Percentiles rank a stretch among this genome's conserved stretches.
Conservation (phyloP, 1,139 yeast genomes). For the Candida dubliniensis region DNA sequence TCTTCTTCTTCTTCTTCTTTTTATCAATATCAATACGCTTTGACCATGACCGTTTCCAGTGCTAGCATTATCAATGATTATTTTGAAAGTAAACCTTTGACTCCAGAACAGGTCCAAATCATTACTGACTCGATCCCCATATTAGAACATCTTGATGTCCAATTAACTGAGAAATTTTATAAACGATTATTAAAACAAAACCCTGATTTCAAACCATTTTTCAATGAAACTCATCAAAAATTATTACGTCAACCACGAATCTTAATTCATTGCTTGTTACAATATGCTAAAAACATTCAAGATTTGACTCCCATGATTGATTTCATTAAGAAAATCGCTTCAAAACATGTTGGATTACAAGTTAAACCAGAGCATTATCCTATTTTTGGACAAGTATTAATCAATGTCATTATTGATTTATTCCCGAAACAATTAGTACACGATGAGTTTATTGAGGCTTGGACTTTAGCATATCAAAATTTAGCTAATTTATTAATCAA, state of each 20-base stretch:
- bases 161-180: conserved; percentile 56
- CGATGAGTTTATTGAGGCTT: conserved; percentile 56
- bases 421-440: conserved; percentile 60
- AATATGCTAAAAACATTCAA: conserved; percentile 65
- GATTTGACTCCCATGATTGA: conserved; percentile 52
- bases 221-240: conserved; percentile 60
- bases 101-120: conserved; percentile 33
- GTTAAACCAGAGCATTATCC: conserved; percentile 65
- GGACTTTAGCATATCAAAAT: conserved; percentile 64
- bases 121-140: conserved; percentile 61
- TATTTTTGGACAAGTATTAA: conserved; percentile 57
- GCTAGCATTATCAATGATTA: neutral
- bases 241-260: conserved; percentile 62
- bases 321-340: conserved; percentile 60
- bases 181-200: conserved; percentile 51
- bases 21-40: neutral
- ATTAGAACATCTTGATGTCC: conserved; percentile 55
- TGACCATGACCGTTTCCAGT: conserved; percentile 6
- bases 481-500: conserved; percentile 63
- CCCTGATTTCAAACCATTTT: conserved; percentile 56
- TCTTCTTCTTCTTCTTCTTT: neutral
- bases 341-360: conserved; percentile 66
- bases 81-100: conserved; percentile 20
- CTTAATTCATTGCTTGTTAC: conserved; percentile 59
- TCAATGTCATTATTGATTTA: conserved; percentile 53